Evolutionary conservation across 2,329 filamentous ascomycete genomes (phyloP).

Genomic region (Lanzia echinophila): DNA sequence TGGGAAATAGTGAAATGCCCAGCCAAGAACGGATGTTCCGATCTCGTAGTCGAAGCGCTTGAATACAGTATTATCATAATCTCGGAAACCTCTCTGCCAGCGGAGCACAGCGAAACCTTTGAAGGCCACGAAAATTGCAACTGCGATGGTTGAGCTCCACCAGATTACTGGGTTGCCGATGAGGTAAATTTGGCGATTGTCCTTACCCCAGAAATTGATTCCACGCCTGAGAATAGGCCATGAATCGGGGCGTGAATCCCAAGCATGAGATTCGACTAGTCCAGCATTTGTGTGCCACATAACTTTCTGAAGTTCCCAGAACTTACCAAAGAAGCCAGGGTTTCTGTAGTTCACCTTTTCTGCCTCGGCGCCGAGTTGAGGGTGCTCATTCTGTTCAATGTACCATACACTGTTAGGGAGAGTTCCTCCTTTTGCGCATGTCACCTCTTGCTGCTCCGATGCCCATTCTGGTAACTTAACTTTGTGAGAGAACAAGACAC

Average conservation of each 20-base stretch:
- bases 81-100: constrained; percentile 89
- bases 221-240: constrained; percentile 90
- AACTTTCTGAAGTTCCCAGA: constrained; percentile 92
- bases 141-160: constrained; percentile 78
- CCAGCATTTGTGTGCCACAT: constrained; percentile 99
- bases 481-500: constrained; percentile 95
- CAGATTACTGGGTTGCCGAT: constrained; percentile 92
- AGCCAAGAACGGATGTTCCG: constrained; percentile 81
- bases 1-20: constrained; percentile 98
- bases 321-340: constrained; percentile 95
- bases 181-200: constrained; percentile 92
- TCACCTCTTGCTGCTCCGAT: constrained; percentile 98
- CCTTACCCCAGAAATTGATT: constrained; percentile 98
- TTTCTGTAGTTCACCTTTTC: constrained; percentile 96
- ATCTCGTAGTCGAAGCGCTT: constrained; percentile 98
- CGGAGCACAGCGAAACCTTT: constrained; percentile 82
- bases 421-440: constrained; percentile 84
- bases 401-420: constrained; percentile 98
- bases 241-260: constrained; percentile 90
- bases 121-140: constrained; percentile 72
- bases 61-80: constrained; percentile 76
- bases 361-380: constrained; percentile 62
- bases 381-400: constrained; percentile 83
- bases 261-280: constrained; percentile 90
- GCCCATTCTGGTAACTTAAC: constrained; percentile 98